These are phyloP conservation scores for Ophiocordyceps camponoti-saundersi DNA, from an alignment of 2,329 filamentous ascomycete genomes.

Conservation along the genomic window DNA sequence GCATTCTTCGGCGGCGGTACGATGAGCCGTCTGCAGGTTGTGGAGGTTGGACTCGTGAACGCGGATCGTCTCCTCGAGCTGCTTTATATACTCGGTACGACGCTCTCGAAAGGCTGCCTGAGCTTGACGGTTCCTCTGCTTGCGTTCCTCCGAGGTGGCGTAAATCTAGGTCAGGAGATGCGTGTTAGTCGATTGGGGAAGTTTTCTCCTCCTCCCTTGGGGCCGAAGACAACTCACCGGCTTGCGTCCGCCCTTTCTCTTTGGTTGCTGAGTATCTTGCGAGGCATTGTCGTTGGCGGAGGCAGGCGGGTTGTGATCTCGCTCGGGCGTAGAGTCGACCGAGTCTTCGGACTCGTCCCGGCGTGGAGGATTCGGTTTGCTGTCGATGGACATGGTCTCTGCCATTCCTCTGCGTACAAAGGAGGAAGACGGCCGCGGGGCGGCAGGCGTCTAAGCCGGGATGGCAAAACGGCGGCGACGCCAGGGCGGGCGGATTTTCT, in stretches of 20 bases:
- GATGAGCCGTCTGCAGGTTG: conserved; percentile 83
- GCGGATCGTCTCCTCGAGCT: conserved; percentile 92
- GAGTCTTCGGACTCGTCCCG: conserved; percentile 46
- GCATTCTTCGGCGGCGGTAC: conserved; percentile 88
- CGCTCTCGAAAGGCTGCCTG: conserved; percentile 95
- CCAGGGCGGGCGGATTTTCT: conserved; percentile 12
- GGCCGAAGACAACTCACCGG: conserved; percentile 63
- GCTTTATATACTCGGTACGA: conserved; percentile 97
- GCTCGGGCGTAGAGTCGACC: conserved; percentile 41
- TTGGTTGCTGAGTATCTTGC: conserved; percentile 51
- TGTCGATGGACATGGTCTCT: conserved; percentile 50
- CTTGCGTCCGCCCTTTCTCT: conserved; percentile 94
- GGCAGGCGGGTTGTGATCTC: conserved; percentile 24
- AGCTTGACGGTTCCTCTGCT: conserved; percentile 92
- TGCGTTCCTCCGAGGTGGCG: conserved; percentile 94
- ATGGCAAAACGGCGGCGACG: conserved; percentile 16
- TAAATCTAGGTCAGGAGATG: conserved; percentile 52
- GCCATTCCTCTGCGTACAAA: conserved; percentile 32
- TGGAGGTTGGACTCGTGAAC: conserved; percentile 90
- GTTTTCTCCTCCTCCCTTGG: not conserved
- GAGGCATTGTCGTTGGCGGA: conserved; percentile 16
- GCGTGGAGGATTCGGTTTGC: conserved; percentile 17
- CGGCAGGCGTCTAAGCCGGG: conserved; percentile 13
- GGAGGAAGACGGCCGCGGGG: conserved; percentile 18
- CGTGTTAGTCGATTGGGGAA: not conserved